Percentiles rank a stretch among this genome's conserved stretches.
phyloP scores from a whole-genome alignment of 1,284 basidiomycete genomes.

The Gomphus bonarii region DNA sequence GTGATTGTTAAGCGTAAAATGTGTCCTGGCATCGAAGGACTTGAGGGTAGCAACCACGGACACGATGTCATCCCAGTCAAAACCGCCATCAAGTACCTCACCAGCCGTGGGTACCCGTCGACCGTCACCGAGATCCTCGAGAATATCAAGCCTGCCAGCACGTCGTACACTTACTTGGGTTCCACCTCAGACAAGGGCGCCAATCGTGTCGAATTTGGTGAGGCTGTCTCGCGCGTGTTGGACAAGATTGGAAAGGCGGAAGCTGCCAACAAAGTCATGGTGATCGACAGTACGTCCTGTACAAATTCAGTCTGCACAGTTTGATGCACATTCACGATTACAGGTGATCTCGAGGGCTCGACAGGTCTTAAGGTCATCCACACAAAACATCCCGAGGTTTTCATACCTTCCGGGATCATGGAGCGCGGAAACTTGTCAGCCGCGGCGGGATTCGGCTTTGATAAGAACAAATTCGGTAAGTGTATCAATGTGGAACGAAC shows the following conservation, averaged over 20 bases:
- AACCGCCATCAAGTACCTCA: constrained; percentile 63
- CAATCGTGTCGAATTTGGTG: constrained; percentile 73
- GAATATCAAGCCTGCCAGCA: constrained; percentile 50
- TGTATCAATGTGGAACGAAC: not conserved
- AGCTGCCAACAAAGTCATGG: constrained; percentile 70
- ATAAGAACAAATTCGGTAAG: constrained; percentile 52
- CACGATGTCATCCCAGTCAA: constrained; percentile 80
- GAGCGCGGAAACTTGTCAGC: constrained; percentile 76
- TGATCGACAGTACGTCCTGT: constrained; percentile 60
- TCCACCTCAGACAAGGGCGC: constrained; percentile 65
- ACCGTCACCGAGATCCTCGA: constrained; percentile 45
- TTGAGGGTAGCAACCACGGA: constrained; percentile 68
- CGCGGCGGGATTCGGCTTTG: constrained; percentile 79
- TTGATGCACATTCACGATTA: not conserved
- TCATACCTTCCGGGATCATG: constrained; percentile 76
- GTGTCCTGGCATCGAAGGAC: constrained; percentile 71
- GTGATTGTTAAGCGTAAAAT: constrained; percentile 69
- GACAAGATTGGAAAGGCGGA: constrained; percentile 68
- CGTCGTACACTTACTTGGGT: constrained; percentile 54
- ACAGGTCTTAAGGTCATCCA: constrained; percentile 80
- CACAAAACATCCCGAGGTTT: constrained; percentile 80
- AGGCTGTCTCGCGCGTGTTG: constrained; percentile 69
- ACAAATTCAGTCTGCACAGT: not conserved
- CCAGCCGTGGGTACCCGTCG: constrained; percentile 49
- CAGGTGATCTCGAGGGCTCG: constrained; percentile 76